Conservation (phyloP, 495 filamentous ascomycete species). For the Penicillium argentinense region DNA sequence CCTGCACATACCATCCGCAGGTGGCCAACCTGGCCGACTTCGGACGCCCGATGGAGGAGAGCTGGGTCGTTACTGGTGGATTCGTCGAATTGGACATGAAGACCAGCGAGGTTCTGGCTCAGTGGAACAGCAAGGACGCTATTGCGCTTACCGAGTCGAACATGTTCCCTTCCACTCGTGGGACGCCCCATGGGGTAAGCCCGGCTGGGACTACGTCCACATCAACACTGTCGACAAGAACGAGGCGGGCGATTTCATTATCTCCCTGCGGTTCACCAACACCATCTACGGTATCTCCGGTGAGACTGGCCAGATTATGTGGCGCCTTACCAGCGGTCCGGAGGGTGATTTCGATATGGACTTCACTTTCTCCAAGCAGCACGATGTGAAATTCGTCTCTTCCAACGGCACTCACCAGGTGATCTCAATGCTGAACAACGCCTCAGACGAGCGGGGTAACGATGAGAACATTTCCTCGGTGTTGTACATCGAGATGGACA, state of each 20-base stretch:
- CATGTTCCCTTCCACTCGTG: conserved; percentile 48
- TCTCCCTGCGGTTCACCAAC: conserved; percentile 57
- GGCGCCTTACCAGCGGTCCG: conserved; percentile 56
- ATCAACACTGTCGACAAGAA: conserved; percentile 47
- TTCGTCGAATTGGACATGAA: conserved; percentile 49
- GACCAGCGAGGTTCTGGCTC: conserved; percentile 44
- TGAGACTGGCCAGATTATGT: conserved; percentile 55
- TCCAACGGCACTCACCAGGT: conserved; percentile 50
- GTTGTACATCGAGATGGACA: conserved; percentile 54
- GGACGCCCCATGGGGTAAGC: conserved; percentile 15
- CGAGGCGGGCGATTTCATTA: conserved; percentile 53
- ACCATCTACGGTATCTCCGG: conserved; percentile 59
- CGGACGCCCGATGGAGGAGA: conserved; percentile 39
- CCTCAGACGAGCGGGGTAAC: conserved; percentile 39
- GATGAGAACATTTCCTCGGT: conserved; percentile 49
- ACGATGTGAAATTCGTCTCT: conserved; percentile 56
- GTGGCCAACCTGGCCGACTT: conserved; percentile 42
- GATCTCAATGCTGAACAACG: conserved; percentile 58
- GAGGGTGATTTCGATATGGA: conserved; percentile 42
- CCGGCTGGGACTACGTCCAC: conserved; percentile 45
- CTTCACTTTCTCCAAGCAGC: conserved; percentile 60
- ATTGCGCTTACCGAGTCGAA: conserved; percentile 41
- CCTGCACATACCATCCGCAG: conserved; percentile 49
- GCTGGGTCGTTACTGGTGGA: conserved; percentile 40
- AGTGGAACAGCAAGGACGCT: conserved; percentile 48